Evolutionary conservation across 441 rosid genomes (phyloP).

Genomic region (Jatropha podagrica): DNA sequence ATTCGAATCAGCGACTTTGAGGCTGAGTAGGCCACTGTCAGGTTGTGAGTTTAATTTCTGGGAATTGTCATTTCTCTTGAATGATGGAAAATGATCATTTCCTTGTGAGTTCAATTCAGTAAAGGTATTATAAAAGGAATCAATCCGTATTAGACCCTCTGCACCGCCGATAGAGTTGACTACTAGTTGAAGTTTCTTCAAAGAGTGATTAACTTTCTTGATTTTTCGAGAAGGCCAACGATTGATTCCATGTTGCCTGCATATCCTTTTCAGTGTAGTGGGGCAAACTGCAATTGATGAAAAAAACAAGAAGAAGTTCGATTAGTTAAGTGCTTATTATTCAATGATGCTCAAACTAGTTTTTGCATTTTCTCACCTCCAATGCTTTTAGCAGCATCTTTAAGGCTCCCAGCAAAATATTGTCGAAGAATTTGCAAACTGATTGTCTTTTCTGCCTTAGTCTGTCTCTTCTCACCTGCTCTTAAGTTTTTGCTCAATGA

Average conservation of each 20-base stretch:
- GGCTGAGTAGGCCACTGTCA: slow-evolving; percentile 14
- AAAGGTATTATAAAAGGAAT: slow-evolving; percentile 46
- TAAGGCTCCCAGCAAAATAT: slow-evolving; percentile 83
- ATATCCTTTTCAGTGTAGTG: slow-evolving; percentile 51
- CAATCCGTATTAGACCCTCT: slow-evolving; percentile 39
- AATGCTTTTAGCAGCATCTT: slow-evolving; percentile 86
- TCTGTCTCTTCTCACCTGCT: slow-evolving; percentile 42
- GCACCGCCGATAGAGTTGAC: slow-evolving; percentile 41
- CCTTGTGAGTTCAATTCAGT: slow-evolving; percentile 42
- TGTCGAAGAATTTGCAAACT: slow-evolving; percentile 74
- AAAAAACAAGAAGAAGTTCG: not conserved
- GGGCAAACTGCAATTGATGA: slow-evolving; percentile 47
- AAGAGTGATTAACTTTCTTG: slow-evolving; percentile 36
- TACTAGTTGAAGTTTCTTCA: slow-evolving; percentile 37
- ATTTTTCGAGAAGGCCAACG: slow-evolving; percentile 42
- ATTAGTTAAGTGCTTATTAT: not conserved
- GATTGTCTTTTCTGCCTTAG: slow-evolving; percentile 72
- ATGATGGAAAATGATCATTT: slow-evolving; percentile 21
- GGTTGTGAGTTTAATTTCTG: slow-evolving; percentile 20
- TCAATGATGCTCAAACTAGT: not conserved
- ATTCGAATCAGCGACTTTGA: slow-evolving; percentile 19
- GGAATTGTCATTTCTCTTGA: slow-evolving; percentile 13
- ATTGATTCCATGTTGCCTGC: slow-evolving; percentile 35
- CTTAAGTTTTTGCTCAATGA: slow-evolving; percentile 23
- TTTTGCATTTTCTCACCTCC: slow-evolving; percentile 51